Conservation (phyloP, 495 filamentous ascomycete genomes). For the Neurospora terricola region DNA sequence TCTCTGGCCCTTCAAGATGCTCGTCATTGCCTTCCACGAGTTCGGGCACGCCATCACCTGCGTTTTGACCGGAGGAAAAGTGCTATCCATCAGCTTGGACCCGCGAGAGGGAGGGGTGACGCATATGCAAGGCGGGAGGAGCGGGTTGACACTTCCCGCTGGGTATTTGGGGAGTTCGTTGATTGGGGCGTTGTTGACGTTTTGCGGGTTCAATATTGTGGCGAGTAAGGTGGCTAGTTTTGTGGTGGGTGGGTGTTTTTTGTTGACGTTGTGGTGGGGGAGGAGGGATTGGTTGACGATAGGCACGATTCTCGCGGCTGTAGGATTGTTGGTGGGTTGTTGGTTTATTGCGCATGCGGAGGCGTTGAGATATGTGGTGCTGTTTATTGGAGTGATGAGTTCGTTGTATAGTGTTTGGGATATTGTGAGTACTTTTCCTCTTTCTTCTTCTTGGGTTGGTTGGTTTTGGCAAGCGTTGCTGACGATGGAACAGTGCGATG, state of each 20-base stretch:
- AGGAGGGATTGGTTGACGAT: conserved; percentile 69
- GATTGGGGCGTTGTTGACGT: conserved; percentile 68
- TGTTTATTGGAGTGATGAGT: conserved; percentile 77
- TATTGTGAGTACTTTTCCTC: conserved; percentile 48
- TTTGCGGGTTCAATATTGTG: conserved; percentile 72
- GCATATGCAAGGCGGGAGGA: conserved; percentile 67
- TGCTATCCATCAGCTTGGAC: conserved; percentile 55
- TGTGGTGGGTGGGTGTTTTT: conserved; percentile 59
- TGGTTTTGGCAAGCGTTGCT: no score
- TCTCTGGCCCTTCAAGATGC: conserved; percentile 85
- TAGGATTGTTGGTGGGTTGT: conserved; percentile 61
- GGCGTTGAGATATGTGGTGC: conserved; percentile 61
- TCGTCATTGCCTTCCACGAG: conserved; percentile 79
- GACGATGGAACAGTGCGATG: conserved; percentile 45
- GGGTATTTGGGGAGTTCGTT: conserved; percentile 68
- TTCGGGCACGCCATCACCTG: conserved; percentile 70
- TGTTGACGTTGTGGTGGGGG: conserved; percentile 73
- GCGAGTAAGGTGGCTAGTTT: conserved; percentile 70
- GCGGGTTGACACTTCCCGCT: conserved; percentile 62
- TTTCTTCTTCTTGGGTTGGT: no score
- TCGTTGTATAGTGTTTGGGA: conserved; percentile 74
- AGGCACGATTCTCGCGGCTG: conserved; percentile 53
- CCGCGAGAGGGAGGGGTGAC: conserved; percentile 66
- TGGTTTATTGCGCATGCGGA: conserved; percentile 75
- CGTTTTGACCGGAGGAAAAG: conserved; percentile 59